Conservation (phyloP, 1,284 basidiomycete genomes). For the Bjerkandera adusta region DNA sequence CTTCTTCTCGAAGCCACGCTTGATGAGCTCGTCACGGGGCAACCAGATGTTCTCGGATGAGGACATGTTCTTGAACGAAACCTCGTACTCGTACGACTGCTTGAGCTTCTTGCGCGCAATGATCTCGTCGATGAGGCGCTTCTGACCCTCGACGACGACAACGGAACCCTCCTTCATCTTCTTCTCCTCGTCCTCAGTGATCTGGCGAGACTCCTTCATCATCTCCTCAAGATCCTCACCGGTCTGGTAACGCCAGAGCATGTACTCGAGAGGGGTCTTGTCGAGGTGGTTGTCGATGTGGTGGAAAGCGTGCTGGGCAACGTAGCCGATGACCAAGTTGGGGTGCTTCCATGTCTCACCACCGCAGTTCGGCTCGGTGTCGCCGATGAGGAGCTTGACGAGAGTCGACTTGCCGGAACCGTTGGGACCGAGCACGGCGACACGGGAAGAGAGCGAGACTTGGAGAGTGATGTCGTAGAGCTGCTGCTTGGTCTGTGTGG, state of each 20-base stretch:
- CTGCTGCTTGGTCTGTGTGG: slow-evolving; percentile 81
- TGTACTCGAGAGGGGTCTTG: slow-evolving; percentile 98
- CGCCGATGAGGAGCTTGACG: slow-evolving; percentile 97
- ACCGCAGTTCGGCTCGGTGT: slow-evolving; percentile 94
- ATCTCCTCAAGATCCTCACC: slow-evolving; percentile 98
- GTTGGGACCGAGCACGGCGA: slow-evolving; percentile 95
- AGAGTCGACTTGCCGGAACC: slow-evolving; percentile 98
- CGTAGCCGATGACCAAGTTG: slow-evolving; percentile 98
- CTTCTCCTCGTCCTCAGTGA: slow-evolving; percentile 85
- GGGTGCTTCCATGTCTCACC: slow-evolving; percentile 99
- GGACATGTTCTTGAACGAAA: slow-evolving; percentile 89
- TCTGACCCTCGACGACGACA: slow-evolving; percentile 90
- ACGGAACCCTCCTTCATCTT: slow-evolving; percentile 96
- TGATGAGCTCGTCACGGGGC: slow-evolving; percentile 93
- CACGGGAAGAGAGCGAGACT: slow-evolving; percentile 96
- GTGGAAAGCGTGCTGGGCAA: slow-evolving; percentile 98
- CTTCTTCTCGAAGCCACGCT: slow-evolving; percentile 99
- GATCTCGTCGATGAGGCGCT: slow-evolving; percentile 94
- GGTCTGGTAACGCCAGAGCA: slow-evolving; percentile 99
- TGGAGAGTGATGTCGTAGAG: slow-evolving; percentile 94
- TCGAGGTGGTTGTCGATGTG: slow-evolving; percentile 98
- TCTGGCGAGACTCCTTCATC: slow-evolving; percentile 85
- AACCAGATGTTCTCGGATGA: slow-evolving; percentile 98
- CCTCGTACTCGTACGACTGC: slow-evolving; percentile 98
- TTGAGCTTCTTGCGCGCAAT: slow-evolving; percentile 94